These are phyloP conservation scores for Ceratobasidium sp. DNA, from an alignment of 1,284 basidiomycete genomes.

Conservation along the genomic window DNA sequence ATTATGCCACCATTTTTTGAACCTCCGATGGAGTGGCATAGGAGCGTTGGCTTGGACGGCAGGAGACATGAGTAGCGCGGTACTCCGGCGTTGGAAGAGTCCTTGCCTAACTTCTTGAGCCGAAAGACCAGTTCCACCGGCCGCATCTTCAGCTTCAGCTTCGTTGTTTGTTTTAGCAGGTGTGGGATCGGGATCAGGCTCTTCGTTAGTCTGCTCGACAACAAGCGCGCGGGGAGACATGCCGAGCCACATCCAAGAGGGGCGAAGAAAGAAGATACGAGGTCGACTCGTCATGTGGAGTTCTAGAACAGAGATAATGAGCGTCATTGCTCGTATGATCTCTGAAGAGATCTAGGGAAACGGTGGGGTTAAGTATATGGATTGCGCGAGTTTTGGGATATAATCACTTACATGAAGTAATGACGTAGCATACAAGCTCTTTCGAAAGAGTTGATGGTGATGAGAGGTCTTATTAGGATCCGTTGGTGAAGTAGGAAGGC, in stretches of 20 bases:
- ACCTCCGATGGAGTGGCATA: constrained; percentile 9
- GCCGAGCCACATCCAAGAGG: constrained; percentile 66
- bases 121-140: constrained; percentile 3
- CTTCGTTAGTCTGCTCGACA: constrained; percentile 36
- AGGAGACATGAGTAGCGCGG: constrained; percentile 29
- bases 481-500: background rate
- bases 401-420: constrained; percentile 29
- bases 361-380: background rate
- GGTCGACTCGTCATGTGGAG: constrained; percentile 54
- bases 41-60: constrained; percentile 20
- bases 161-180: constrained; percentile 2
- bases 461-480: constrained; percentile 15
- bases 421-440: constrained; percentile 44
- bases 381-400: background rate
- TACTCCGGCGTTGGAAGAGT: constrained; percentile 32
- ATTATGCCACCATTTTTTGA: background rate
- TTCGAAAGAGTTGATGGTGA: constrained; percentile 43
- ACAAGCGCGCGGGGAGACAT: constrained; percentile 58
- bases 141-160: background rate
- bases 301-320: constrained; percentile 57
- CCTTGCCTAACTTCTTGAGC: constrained; percentile 40
- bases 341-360: constrained; percentile 36
- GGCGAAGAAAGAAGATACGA: constrained; percentile 64
- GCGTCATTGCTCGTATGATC: constrained; percentile 36
- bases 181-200: constrained; percentile 15